phyloP scores from a whole-genome alignment of 202 grass and related monocot genomes.

The Dendrocalamus latiflorus region DNA sequence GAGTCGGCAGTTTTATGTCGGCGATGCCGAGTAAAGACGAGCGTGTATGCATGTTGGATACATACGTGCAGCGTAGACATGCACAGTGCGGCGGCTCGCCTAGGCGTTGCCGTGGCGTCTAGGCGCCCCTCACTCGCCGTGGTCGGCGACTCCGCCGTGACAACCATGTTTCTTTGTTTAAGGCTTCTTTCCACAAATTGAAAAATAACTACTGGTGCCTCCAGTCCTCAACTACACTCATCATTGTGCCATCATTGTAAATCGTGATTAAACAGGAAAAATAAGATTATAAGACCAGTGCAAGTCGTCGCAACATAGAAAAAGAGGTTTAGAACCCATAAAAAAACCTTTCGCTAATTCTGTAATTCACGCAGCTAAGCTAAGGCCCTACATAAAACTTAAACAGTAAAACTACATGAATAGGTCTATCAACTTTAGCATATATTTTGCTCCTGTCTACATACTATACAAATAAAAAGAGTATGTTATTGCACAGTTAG shows the following conservation, averaged over 20 bases:
- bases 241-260: not conserved
- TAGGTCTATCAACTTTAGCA: not conserved
- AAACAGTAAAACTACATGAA: not conserved
- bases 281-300: not conserved
- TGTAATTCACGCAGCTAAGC: not conserved
- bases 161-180: not conserved
- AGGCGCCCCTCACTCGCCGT: too few relatives aligned
- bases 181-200: not conserved
- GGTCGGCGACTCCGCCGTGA: too few relatives aligned
- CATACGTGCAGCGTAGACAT: too few relatives aligned
- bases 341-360: not conserved
- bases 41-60: too few relatives aligned
- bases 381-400: not conserved
- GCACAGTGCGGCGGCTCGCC: too few relatives aligned
- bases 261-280: not conserved
- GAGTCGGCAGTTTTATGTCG: too few relatives aligned
- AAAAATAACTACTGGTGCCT: not conserved
- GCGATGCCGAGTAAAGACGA: too few relatives aligned
- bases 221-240: not conserved
- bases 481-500: not conserved
- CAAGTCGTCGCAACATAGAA: not conserved
- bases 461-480: not conserved
- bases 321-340: not conserved
- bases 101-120: too few relatives aligned
- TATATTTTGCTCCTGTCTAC: not conserved